Evolutionary conservation across 2,329 filamentous ascomycete species (phyloP), one percentile per base, ranked within the genome.

Genomic region (Fusarium sp.): DNA sequence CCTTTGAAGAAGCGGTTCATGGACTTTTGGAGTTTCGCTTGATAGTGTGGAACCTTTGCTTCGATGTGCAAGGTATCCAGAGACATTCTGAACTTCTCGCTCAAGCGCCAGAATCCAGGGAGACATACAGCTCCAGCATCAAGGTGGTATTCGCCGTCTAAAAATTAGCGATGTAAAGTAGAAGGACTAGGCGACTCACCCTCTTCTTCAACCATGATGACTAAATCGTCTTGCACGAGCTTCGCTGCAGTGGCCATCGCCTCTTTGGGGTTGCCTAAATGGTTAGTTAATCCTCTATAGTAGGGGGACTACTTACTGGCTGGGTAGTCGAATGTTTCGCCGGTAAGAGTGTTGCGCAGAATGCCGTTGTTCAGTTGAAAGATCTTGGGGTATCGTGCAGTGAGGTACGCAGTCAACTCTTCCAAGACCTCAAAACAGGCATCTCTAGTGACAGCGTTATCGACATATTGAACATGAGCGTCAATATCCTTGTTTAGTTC

Each of bases 21-120:
- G 0, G 68, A 68, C 20, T 56, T 68, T 35, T 68, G 65, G 0
- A 71, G 32, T 11, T 66, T 71, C 2, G 57, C 6, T 14, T 62
- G 57, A 4, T 71, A 71, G 10, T 71, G 68, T 0, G 68, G 67
- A 20, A 71, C 68, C 6, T 60, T 57, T 7, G 68, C 68, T 30
- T 71, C 68, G 1, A 71, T 70, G 17, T 71, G 68, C 0, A 71
- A 44, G 7, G 61, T 71, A 24, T 71, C 68, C 0, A 70, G 55
- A 7, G 67, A 71, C 68, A 71, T 71, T 39, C 62, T 17, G 3
- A 71, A 71, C 28, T 70, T 71, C 24, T 71, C 67, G 3, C 57
- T 57, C 7, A 71, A 11, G 0, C 67, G 35, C 68, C 68, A 71
- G 17, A 71, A 71, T 0, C 68, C 68, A 1, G 64, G 68, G 0